phyloP scores from a whole-genome alignment of 2,329 filamentous ascomycete species.

The Orbilia brochopaga region DNA sequence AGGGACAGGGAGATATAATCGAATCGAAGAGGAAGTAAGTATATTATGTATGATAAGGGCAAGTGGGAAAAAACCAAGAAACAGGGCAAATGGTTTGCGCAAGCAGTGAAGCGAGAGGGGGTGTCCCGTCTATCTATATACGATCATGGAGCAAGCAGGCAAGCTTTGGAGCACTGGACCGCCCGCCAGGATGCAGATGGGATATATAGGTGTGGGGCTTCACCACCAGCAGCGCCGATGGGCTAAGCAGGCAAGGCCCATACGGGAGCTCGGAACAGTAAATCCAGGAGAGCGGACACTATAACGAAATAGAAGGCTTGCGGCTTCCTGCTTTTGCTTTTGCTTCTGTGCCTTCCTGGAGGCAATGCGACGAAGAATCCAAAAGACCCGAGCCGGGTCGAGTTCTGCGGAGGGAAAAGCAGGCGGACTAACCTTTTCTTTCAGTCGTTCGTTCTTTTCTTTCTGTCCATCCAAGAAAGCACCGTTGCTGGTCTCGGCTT shows the following conservation, averaged over 20 bases:
- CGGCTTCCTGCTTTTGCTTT: conserved; percentile 4
- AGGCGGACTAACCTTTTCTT: conserved; percentile 36
- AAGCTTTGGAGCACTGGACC: conserved; percentile 15
- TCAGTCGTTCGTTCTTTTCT: too few relatives aligned
- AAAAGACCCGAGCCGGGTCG: conserved; percentile 8
- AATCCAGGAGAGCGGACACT: conserved; percentile 17
- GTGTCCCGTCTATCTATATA: conserved; percentile 50
- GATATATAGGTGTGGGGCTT: conserved; percentile 17
- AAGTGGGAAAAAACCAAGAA: conserved; percentile 1
- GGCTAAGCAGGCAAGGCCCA: background rate
- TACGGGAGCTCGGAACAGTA: background rate
- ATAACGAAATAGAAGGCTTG: conserved; percentile 5
- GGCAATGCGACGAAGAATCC: conserved; percentile 13
- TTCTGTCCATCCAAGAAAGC: background rate
- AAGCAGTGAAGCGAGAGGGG: conserved; percentile 31
- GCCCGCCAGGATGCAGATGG: conserved; percentile 1
- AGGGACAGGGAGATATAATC: conserved; percentile 4
- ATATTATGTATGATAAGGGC: background rate
- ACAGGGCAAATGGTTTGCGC: conserved; percentile 26
- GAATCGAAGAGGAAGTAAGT: background rate
- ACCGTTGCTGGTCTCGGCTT: conserved; percentile 7
- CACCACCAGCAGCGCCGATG: background rate
- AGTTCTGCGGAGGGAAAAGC: conserved; percentile 1
- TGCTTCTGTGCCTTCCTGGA: background rate
- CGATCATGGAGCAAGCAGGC: conserved; percentile 31